Evolutionary conservation across 2,329 filamentous ascomycete genomes (phyloP).

Genomic region (Hymenoscyphus fructigenus): DNA sequence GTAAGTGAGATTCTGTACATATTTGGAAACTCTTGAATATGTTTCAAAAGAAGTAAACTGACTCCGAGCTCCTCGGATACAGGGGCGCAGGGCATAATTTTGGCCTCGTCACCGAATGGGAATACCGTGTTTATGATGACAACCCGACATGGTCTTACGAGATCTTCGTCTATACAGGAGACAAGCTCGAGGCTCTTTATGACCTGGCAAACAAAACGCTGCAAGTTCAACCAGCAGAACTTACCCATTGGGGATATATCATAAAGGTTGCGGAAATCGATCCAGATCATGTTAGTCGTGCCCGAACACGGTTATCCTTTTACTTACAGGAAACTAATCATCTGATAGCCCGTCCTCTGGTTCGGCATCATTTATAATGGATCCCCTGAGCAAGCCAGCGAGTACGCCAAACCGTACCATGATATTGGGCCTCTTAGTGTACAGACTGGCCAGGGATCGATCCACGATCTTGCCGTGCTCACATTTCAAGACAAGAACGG

Average conservation of each 20-base stretch:
- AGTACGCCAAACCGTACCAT: slow-evolving; percentile 45
- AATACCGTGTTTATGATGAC: slow-evolving; percentile 47
- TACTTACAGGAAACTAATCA: neutral
- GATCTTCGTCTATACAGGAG: slow-evolving; percentile 46
- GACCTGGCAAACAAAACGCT: slow-evolving; percentile 45
- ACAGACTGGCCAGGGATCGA: slow-evolving; percentile 41
- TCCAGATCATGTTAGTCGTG: slow-evolving; percentile 39
- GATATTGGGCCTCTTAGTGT: slow-evolving; percentile 41
- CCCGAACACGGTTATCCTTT: slow-evolving; percentile 20
- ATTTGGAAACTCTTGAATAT: too few relatives aligned
- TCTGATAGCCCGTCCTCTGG: slow-evolving; percentile 40
- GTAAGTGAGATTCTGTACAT: too few relatives aligned
- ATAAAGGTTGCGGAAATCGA: slow-evolving; percentile 43
- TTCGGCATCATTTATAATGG: slow-evolving; percentile 47
- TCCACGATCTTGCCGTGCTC: slow-evolving; percentile 47
- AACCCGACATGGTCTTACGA: slow-evolving; percentile 41
- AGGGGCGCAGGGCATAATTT: slow-evolving; percentile 60
- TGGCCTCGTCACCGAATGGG: slow-evolving; percentile 52
- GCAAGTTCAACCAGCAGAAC: slow-evolving; percentile 43
- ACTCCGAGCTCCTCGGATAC: too few relatives aligned
- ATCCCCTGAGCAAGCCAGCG: slow-evolving; percentile 41
- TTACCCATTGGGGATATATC: slow-evolving; percentile 53
- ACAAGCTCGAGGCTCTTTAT: slow-evolving; percentile 51
- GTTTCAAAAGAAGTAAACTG: too few relatives aligned
- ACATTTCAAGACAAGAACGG: slow-evolving; percentile 44